phyloP scores from a whole-genome alignment of 1,284 basidiomycete species.

The Heterobasidion parviporum region DNA sequence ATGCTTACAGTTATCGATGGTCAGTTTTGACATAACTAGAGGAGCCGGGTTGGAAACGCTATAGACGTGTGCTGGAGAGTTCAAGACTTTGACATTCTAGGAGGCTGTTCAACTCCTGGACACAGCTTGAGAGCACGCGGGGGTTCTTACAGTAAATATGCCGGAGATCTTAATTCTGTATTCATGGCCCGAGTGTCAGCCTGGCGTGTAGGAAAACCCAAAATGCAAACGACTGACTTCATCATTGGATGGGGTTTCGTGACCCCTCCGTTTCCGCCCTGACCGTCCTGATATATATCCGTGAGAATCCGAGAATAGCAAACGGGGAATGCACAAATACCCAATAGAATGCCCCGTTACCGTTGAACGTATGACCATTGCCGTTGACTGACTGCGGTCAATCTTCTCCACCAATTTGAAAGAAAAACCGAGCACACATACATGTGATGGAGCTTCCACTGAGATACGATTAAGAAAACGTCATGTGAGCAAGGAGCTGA shows the following conservation, averaged over 20 bases:
- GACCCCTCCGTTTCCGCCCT: slow-evolving; percentile 27
- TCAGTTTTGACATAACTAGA: slow-evolving; percentile 22
- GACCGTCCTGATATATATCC: slow-evolving; percentile 24
- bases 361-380: slow-evolving; percentile 32
- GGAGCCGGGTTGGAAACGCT: slow-evolving; percentile 24
- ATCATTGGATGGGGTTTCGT: slow-evolving; percentile 31
- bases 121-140: background rate
- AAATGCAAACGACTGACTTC: slow-evolving; percentile 16
- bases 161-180: slow-evolving; percentile 47
- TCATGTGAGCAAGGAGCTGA: background rate
- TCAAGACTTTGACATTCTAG: slow-evolving; percentile 28
- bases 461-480: background rate
- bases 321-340: slow-evolving; percentile 10
- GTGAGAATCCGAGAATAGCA: background rate
- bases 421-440: slow-evolving; percentile 8
- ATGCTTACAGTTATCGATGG: slow-evolving; percentile 28
- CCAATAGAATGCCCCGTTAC: slow-evolving; percentile 32
- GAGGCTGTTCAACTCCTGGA: background rate
- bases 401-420: background rate
- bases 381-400: slow-evolving; percentile 24
- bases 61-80: slow-evolving; percentile 28
- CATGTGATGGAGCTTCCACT: slow-evolving; percentile 21
- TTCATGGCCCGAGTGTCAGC: background rate
- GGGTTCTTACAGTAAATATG: slow-evolving; percentile 28
- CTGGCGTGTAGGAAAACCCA: no score